Conservation (phyloP, 371 early-diverging fungal genomes). For the Circinella minor region DNA sequence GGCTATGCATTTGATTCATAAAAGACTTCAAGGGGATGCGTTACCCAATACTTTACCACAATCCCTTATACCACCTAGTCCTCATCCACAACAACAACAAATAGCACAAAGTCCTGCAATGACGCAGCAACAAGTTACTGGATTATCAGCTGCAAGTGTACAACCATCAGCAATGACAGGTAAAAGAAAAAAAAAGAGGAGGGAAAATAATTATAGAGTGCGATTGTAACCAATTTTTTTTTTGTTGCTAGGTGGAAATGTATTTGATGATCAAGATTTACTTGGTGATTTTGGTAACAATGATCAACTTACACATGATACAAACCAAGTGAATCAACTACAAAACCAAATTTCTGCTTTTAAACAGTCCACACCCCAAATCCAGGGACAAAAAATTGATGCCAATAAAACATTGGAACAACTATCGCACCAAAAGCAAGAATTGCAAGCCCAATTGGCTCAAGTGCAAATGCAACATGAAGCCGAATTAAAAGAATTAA, state of each 20-base stretch:
- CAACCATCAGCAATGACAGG: slow-evolving; percentile 4
- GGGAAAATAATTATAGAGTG: no score
- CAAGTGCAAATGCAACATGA: slow-evolving; percentile 38
- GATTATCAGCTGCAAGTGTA: not conserved
- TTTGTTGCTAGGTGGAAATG: not conserved
- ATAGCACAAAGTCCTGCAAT: slow-evolving; percentile 6
- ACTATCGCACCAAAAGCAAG: slow-evolving; percentile 32
- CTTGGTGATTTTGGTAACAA: slow-evolving; percentile 51
- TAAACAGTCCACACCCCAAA: slow-evolving; percentile 25
- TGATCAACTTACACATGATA: slow-evolving; percentile 38
- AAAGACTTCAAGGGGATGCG: slow-evolving; percentile 72
- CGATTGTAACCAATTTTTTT: no score
- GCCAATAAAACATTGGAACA: slow-evolving; percentile 25
- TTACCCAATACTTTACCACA: slow-evolving; percentile 75
- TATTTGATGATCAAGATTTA: slow-evolving; percentile 36
- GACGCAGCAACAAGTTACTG: not conserved
- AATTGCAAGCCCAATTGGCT: slow-evolving; percentile 25
- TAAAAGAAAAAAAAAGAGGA: not conserved
- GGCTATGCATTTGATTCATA: slow-evolving; percentile 92
- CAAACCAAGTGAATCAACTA: slow-evolving; percentile 42
- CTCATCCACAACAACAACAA: slow-evolving; percentile 4
- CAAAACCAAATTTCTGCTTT: slow-evolving; percentile 42
- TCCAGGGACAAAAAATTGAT: slow-evolving; percentile 30
- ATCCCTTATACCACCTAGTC: slow-evolving; percentile 45
- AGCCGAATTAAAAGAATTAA: slow-evolving; percentile 18